Conservation (phyloP, 2,329 filamentous ascomycete species). For the Daldinia sp. region DNA sequence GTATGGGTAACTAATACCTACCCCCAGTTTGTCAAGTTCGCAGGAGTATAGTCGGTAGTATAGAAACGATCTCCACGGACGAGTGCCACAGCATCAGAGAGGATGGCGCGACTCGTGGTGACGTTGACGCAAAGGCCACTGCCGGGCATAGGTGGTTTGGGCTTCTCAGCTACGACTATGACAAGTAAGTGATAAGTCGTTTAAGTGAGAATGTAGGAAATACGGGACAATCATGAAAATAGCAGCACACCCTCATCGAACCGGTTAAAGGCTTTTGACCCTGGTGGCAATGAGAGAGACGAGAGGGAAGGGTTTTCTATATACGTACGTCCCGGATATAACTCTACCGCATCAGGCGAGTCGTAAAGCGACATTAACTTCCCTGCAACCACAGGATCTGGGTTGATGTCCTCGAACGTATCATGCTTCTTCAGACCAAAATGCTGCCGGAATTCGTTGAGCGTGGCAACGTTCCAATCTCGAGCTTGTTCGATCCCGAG, state of each 20-base stretch:
- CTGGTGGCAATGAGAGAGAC: no score
- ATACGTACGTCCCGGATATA: conserved; percentile 63
- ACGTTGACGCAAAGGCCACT: conserved; percentile 63
- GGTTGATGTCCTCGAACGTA: conserved; percentile 65
- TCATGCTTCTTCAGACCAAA: conserved; percentile 64
- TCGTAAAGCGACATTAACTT: conserved; percentile 62
- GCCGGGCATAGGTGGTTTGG: conserved; percentile 65
- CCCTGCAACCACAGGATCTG: conserved; percentile 60
- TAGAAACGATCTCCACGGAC: conserved; percentile 75
- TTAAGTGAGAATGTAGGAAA: neutral
- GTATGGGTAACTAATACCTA: conserved; percentile 13
- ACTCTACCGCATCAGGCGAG: conserved; percentile 65
- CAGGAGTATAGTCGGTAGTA: conserved; percentile 69
- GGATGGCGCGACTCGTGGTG: conserved; percentile 63
- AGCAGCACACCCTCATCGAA: no score
- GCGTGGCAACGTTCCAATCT: conserved; percentile 63
- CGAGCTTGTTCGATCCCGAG: conserved; percentile 62
- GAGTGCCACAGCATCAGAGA: conserved; percentile 72
- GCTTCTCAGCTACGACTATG: conserved; percentile 63
- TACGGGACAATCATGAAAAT: no score
- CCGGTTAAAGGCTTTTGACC: no score
- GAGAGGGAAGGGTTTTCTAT: neutral
- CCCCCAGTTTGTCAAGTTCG: conserved; percentile 76
- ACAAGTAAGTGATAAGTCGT: neutral
- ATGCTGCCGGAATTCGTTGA: conserved; percentile 65